A percentile compares a stretch with the other conserved stretches of the same genome.
Evolutionary conservation across 495 filamentous ascomycete species (phyloP).

Genomic region (Hypoxylon fuscum): DNA sequence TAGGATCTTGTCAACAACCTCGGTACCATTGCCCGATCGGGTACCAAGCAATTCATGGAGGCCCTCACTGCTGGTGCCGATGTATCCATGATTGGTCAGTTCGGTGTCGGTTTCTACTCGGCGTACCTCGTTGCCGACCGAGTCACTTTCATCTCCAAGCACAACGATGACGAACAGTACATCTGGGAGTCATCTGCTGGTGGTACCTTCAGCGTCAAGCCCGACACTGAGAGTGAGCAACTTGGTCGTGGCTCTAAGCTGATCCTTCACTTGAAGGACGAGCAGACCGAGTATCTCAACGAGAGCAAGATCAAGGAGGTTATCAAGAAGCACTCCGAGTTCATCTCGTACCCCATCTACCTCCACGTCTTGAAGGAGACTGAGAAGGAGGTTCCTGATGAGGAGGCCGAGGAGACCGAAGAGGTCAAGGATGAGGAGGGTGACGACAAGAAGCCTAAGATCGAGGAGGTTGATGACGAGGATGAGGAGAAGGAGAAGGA

Average conservation of each 20-base stretch:
- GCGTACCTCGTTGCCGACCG: conserved; percentile 98
- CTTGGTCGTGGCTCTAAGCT: conserved; percentile 97
- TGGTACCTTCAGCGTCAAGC: conserved; percentile 93
- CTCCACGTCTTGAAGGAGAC: conserved; percentile 99
- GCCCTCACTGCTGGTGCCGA: conserved; percentile 97
- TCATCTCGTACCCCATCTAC: conserved; percentile 99
- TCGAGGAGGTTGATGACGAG: conserved; percentile 81
- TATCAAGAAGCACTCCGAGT: conserved; percentile 99
- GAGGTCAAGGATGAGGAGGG: conserved; percentile 67
- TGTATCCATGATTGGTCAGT: conserved; percentile 99
- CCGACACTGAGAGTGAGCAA: conserved; percentile 89
- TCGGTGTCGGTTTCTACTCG: conserved; percentile 99
- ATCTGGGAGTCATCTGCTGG: conserved; percentile 98
- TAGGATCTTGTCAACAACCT: conserved; percentile 99
- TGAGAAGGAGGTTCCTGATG: conserved; percentile 97
- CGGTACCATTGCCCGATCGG: conserved; percentile 97
- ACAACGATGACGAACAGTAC: conserved; percentile 99
- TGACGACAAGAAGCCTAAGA: conserved; percentile 83
- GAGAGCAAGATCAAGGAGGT: conserved; percentile 99
- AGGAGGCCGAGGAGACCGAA: conserved; percentile 82
- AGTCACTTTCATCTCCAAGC: conserved; percentile 94
- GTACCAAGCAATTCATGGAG: conserved; percentile 99
- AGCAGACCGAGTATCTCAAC: conserved; percentile 97
- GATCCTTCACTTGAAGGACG: conserved; percentile 98
- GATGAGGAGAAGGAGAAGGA: conserved; percentile 88